A percentile compares a stretch with the other conserved stretches of the same genome.
Conservation (phyloP, 2,329 filamentous ascomycete species). For the Aspergillus pseudoviridinutans region DNA sequence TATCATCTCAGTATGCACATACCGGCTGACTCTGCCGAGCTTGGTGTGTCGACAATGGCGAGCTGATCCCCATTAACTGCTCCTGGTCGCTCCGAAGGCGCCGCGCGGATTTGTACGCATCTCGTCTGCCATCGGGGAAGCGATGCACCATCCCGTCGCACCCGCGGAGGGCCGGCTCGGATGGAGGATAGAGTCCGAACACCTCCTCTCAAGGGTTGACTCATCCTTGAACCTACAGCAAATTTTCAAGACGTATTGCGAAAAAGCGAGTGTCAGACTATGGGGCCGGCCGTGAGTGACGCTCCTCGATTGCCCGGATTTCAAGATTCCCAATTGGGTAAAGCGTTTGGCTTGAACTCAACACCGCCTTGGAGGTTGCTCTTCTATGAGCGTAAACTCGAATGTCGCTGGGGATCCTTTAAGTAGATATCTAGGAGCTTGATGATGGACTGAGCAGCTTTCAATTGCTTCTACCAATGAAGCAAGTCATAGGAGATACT, state of each 20-base stretch:
- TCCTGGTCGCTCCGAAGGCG: constrained; percentile 36
- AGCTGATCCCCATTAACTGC: constrained; percentile 35
- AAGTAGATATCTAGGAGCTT: neutral
- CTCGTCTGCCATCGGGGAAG: constrained; percentile 27
- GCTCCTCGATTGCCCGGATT: constrained; percentile 14
- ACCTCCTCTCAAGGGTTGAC: constrained; percentile 34
- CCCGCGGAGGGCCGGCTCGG: constrained; percentile 24
- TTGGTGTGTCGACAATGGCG: constrained; percentile 34
- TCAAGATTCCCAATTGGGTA: constrained; percentile 17
- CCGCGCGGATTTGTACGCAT: constrained; percentile 43
- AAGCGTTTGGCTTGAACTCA: constrained; percentile 13
- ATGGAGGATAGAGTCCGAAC: constrained; percentile 32
- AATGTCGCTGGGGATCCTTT: neutral
- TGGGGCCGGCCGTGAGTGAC: constrained; percentile 2
- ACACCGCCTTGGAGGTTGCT: neutral
- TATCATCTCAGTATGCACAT: constrained; percentile 6
- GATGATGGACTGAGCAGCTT: neutral
- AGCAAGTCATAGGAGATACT: neutral
- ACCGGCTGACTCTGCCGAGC: constrained; percentile 42
- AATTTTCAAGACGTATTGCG: constrained; percentile 6
- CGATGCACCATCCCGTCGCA: constrained; percentile 17
- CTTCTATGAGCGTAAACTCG: neutral
- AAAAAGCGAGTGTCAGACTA: constrained; percentile 3
- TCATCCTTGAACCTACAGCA: constrained; percentile 28
- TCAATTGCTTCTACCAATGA: neutral